These are phyloP conservation scores for Daldinia concentrica DNA, from an alignment of 495 filamentous ascomycete species.

Conservation along the genomic window DNA sequence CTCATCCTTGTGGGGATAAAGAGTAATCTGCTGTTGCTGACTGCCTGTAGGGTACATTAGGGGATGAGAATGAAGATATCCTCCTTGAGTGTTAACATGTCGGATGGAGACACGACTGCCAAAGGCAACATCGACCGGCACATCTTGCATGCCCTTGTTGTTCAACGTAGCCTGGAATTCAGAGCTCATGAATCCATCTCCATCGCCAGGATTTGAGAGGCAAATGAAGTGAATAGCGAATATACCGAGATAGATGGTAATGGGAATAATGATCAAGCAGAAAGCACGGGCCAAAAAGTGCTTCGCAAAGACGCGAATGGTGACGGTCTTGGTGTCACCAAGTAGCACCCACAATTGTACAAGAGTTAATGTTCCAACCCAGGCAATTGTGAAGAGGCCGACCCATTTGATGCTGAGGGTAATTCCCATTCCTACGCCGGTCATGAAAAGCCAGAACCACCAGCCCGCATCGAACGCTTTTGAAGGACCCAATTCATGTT, in stretches of 20 bases:
- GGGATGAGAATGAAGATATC: slow-evolving; percentile 94
- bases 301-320: slow-evolving; percentile 88
- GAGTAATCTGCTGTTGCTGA: slow-evolving; percentile 97
- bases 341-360: slow-evolving; percentile 95
- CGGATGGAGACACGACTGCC: slow-evolving; percentile 87
- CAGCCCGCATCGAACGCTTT: slow-evolving; percentile 87
- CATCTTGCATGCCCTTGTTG: slow-evolving; percentile 93
- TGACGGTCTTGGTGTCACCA: slow-evolving; percentile 85
- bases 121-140: slow-evolving; percentile 88
- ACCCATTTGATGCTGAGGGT: slow-evolving; percentile 99
- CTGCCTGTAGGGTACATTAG: slow-evolving; percentile 98
- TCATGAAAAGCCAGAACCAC: slow-evolving; percentile 97
- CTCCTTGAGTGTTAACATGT: slow-evolving; percentile 96
- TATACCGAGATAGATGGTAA: slow-evolving; percentile 92
- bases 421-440: slow-evolving; percentile 86
- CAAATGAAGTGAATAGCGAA: slow-evolving; percentile 96
- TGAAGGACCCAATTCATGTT: slow-evolving; percentile 89
- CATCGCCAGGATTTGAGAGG: slow-evolving; percentile 92
- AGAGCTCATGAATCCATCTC: slow-evolving; percentile 99
- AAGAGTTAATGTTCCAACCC: slow-evolving; percentile 91
- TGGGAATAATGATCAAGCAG: slow-evolving; percentile 89
- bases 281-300: slow-evolving; percentile 92
- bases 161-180: slow-evolving; percentile 98
- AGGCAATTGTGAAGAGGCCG: slow-evolving; percentile 96
- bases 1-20: slow-evolving; percentile 98